These are phyloP conservation scores for Castanopsis chinensis DNA, from an alignment of 306 rosid genomes.

Conservation along the genomic window DNA sequence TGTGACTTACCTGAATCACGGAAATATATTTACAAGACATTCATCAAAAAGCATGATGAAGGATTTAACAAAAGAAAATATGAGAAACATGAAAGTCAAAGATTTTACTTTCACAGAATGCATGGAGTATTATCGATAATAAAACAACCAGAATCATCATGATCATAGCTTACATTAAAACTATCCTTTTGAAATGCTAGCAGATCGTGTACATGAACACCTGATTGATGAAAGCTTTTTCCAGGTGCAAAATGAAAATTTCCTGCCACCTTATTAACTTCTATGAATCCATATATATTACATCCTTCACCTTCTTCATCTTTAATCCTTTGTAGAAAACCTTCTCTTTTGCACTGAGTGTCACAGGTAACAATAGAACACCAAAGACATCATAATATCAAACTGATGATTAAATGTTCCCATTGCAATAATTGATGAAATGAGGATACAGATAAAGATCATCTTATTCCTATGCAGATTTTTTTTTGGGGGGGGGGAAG, in stretches of 20 bases:
- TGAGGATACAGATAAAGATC: neutral
- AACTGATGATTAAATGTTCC: neutral
- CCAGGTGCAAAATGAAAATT: slow-evolving; percentile 99
- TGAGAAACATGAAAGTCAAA: neutral
- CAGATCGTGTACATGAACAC: slow-evolving; percentile 84
- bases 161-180: slow-evolving; percentile 72
- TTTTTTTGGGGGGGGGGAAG: accelerated
- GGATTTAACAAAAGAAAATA: neutral
- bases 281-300: slow-evolving; percentile 89
- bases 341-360: slow-evolving; percentile 96
- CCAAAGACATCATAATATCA: slow-evolving; percentile 3
- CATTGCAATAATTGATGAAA: neutral
- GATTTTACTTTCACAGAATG: neutral
- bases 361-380: slow-evolving; percentile 22
- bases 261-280: slow-evolving; percentile 97
- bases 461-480: neutral
- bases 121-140: neutral
- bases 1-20: slow-evolving; percentile 75
- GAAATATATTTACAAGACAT: slow-evolving; percentile 18
- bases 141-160: slow-evolving; percentile 9
- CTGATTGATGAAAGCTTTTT: slow-evolving; percentile 97
- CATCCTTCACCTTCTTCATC: slow-evolving; percentile 99
- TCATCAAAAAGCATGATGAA: slow-evolving; percentile 14
- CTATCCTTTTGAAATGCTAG: slow-evolving; percentile 94
- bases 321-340: slow-evolving; percentile 88